Percentiles rank a stretch among this genome's conserved stretches.
Evolutionary conservation across 495 filamentous ascomycete genomes (phyloP).

Genomic region (Amphirosellinia nigrospora): DNA sequence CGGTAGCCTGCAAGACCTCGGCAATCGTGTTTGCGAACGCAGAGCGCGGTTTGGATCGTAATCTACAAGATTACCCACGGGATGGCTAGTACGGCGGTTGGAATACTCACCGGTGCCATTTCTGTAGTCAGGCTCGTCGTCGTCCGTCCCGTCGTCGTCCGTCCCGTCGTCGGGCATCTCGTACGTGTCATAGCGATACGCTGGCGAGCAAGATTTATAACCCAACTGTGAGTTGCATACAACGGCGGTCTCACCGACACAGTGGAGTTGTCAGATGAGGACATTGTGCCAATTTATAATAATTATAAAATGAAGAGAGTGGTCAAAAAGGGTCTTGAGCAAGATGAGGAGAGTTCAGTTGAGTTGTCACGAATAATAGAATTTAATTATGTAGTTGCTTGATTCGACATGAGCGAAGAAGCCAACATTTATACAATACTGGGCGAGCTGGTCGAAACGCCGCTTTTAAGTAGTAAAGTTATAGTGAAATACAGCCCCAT

Average conservation of each 20-base stretch:
- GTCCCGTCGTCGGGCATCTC: neutral
- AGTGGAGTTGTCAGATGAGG: neutral
- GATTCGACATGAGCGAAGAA: too few relatives aligned
- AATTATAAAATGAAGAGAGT: too few relatives aligned
- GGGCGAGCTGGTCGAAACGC: too few relatives aligned
- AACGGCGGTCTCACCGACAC: neutral
- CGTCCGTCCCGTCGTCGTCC: too few relatives aligned
- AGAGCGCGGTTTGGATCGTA: neutral
- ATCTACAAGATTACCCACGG: neutral
- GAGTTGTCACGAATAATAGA: too few relatives aligned
- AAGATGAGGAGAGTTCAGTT: too few relatives aligned
- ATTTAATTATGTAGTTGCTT: too few relatives aligned
- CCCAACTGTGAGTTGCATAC: neutral
- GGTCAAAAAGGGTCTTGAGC: too few relatives aligned
- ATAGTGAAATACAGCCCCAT: too few relatives aligned
- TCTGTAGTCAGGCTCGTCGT: neutral
- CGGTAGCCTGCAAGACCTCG: neutral
- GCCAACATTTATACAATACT: too few relatives aligned
- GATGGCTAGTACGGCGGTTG: neutral
- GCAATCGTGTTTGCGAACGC: neutral
- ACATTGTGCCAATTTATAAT: neutral
- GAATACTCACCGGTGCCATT: neutral
- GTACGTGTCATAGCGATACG: neutral
- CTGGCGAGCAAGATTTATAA: neutral
- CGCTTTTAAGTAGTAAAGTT: neutral